phyloP scores from a whole-genome alignment of 805 yeast genomes.

The Saccharomyces eubayanus region DNA sequence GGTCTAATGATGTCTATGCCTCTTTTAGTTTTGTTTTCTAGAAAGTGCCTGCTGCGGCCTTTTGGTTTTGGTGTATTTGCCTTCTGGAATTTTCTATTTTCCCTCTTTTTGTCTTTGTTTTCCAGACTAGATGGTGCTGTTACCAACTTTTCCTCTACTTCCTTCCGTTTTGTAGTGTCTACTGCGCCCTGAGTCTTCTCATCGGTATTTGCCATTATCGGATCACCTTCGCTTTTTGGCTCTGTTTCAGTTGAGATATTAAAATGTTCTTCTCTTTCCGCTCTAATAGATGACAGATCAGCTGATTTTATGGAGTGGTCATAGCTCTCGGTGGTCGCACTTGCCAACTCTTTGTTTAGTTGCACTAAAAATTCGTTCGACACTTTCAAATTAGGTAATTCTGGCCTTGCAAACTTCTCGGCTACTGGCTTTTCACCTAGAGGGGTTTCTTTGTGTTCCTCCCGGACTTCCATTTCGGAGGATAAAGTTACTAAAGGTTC shows the following conservation, averaged over 20 bases:
- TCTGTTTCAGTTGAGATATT: slow-evolving; percentile 8
- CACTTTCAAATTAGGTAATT: slow-evolving; percentile 24
- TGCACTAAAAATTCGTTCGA: slow-evolving; percentile 31
- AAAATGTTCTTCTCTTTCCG: slow-evolving; percentile 14
- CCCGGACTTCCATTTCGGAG: background rate
- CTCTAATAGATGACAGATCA: slow-evolving; percentile 8
- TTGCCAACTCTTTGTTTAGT: slow-evolving; percentile 12
- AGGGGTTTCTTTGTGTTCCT: background rate
- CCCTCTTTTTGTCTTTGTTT: background rate
- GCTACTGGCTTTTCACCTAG: slow-evolving; percentile 53
- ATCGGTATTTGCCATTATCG: background rate
- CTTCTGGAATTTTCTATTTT: background rate
- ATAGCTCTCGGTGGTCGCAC: background rate
- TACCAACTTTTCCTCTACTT: background rate
- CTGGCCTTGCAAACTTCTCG: slow-evolving; percentile 50
- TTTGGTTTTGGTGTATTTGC: background rate
- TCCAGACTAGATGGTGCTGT: background rate
- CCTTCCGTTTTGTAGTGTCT: background rate
- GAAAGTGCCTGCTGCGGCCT: background rate
- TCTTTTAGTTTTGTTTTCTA: background rate
- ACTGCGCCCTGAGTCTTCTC: too few species aligned
- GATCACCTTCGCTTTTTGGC: background rate
- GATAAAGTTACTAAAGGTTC: background rate
- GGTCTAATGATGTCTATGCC: background rate
- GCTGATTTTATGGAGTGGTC: background rate